Conservation (phyloP, 169 alveolate genomes). For the Plasmodium chabaudi region DNA sequence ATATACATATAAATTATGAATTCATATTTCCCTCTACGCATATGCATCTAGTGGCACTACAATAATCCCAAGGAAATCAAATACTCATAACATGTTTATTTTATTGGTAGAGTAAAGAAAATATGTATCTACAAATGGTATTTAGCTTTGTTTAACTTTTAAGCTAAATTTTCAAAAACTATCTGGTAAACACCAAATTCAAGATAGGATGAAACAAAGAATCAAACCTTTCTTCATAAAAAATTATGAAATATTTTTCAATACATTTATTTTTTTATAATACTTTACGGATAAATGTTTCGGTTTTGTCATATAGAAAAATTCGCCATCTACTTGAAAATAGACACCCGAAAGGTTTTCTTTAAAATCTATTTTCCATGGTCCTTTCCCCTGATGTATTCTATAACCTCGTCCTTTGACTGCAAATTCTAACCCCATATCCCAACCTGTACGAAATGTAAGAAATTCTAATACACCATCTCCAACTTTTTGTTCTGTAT, state of each 20-base stretch:
- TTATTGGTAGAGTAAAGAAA: no score
- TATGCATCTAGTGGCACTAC: no score
- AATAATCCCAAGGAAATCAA: no score
- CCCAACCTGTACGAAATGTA: slow-evolving; percentile 76
- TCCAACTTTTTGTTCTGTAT: slow-evolving; percentile 82
- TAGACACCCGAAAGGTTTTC: slow-evolving; percentile 78
- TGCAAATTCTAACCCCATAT: slow-evolving; percentile 71
- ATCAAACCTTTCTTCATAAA: not conserved
- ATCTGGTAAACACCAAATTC: no score
- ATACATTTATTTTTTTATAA: slow-evolving; percentile 56
- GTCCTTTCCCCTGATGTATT: slow-evolving; percentile 87
- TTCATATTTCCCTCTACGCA: no score
- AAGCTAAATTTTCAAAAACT: no score
- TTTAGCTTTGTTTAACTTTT: no score
- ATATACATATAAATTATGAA: no score
- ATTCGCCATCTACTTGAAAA: slow-evolving; percentile 88
- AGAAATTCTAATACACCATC: slow-evolving; percentile 81
- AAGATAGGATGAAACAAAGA: no score
- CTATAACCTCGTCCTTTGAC: slow-evolving; percentile 81
- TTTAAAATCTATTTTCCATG: slow-evolving; percentile 86
- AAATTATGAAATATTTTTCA: slow-evolving; percentile 41
- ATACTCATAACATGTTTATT: no score
- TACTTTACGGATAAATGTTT: slow-evolving; percentile 29
- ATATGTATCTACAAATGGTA: no score
- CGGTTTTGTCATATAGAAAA: slow-evolving; percentile 65